These are phyloP conservation scores for Neurospora discreta DNA, from an alignment of 495 filamentous ascomycete genomes.

Conservation along the genomic window DNA sequence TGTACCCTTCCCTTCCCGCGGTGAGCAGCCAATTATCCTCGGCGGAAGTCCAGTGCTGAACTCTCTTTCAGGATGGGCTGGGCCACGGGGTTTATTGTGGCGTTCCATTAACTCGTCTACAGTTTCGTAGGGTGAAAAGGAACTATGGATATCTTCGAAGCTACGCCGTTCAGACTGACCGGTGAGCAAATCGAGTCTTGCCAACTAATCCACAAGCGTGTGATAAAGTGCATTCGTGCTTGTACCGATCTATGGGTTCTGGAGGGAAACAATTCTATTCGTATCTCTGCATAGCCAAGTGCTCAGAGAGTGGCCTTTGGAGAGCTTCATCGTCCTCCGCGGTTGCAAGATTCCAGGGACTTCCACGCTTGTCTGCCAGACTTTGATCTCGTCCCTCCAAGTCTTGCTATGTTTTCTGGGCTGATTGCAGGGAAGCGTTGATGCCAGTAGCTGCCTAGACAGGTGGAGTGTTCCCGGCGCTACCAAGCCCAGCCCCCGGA, in stretches of 20 bases:
- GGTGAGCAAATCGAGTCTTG: neutral
- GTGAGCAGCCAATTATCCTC: neutral
- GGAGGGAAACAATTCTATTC: neutral
- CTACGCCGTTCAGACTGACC: neutral
- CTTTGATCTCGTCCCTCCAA: neutral
- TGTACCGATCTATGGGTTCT: neutral
- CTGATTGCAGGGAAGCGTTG: neutral
- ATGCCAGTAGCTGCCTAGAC: neutral
- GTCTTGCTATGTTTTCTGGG: neutral
- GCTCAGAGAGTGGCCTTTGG: neutral
- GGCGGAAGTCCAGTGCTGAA: neutral
- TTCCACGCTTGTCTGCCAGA: neutral
- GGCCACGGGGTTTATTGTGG: neutral
- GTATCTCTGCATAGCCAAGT: neutral
- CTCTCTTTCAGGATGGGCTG: neutral
- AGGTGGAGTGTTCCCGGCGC: neutral
- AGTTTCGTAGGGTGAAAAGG: neutral
- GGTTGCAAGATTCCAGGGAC: neutral
- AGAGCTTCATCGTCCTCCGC: neutral
- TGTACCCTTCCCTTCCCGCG: neutral
- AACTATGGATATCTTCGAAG: neutral
- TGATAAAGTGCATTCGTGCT: neutral
- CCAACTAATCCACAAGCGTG: neutral
- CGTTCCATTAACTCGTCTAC: neutral
- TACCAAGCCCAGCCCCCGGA: neutral